Conservation (phyloP, 23 red algal species). For the Gracilariopsis chorda region DNA sequence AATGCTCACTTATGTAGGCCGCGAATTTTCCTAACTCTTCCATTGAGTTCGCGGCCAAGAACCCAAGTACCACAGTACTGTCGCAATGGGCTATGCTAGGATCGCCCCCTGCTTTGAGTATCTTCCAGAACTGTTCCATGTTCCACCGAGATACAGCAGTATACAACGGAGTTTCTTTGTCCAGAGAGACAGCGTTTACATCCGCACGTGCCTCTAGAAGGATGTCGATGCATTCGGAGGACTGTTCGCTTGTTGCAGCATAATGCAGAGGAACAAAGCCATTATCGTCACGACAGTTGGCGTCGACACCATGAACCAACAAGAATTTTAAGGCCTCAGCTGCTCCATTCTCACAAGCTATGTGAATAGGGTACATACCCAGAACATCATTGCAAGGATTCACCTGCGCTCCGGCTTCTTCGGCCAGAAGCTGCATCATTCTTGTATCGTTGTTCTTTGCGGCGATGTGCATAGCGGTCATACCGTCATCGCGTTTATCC, state of each 20-base stretch:
- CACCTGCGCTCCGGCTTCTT: neutral
- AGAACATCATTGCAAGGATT: neutral
- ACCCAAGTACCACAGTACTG: conserved; percentile 16
- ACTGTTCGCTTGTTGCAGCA: conserved; percentile 2
- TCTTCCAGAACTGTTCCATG: conserved; percentile 5
- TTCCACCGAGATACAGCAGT: conserved; percentile 39
- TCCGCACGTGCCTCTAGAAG: neutral
- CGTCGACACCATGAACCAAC: neutral
- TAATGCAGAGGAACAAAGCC: conserved; percentile 14
- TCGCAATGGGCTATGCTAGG: conserved; percentile 23
- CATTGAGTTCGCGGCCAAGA: conserved; percentile 15
- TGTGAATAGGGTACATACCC: conserved; percentile 6
- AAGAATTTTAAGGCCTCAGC: neutral
- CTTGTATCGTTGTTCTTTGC: conserved; percentile 8
- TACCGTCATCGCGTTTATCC: conserved; percentile 20
- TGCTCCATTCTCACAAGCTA: conserved; percentile 16
- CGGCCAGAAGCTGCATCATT: conserved; percentile 4
- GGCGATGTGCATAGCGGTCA: conserved; percentile 27
- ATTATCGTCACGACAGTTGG: conserved; percentile 8
- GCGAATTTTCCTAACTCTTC: conserved; percentile 30
- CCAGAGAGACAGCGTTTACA: neutral
- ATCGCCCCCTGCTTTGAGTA: conserved; percentile 5
- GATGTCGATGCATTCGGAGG: neutral
- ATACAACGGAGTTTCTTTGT: conserved; percentile 19
- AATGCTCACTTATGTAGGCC: neutral